Evolutionary conservation across 2,329 filamentous ascomycete species (phyloP).

Genomic region (Fusarium penzigii): DNA sequence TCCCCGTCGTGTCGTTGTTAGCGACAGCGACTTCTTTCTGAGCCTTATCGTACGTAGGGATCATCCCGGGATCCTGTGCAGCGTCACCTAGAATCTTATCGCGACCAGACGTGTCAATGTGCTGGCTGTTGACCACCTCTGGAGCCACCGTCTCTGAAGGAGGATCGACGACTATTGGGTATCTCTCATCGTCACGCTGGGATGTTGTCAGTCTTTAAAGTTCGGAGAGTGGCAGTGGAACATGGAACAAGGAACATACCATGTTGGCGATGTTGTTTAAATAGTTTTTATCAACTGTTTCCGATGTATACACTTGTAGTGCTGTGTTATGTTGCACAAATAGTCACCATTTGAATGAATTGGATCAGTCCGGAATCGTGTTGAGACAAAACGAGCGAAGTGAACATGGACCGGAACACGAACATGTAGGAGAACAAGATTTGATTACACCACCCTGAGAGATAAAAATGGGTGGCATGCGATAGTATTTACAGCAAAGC

Average conservation of each 20-base stretch:
- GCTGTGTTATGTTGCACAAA: too few species aligned
- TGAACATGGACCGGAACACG: too few species aligned
- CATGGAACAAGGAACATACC: background rate
- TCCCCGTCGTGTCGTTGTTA: background rate
- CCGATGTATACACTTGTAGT: too few species aligned
- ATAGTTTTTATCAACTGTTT: too few species aligned
- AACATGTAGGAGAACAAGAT: too few species aligned
- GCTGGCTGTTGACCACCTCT: slow-evolving; percentile 1
- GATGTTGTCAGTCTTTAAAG: background rate
- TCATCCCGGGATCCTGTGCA: slow-evolving; percentile 11
- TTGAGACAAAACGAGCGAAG: too few species aligned
- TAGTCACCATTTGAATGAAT: too few species aligned
- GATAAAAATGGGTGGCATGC: too few species aligned
- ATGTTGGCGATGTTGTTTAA: background rate
- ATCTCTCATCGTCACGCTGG: slow-evolving; percentile 21
- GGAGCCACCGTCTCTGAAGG: slow-evolving; percentile 1
- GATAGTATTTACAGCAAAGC: too few species aligned
- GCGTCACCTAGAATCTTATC: slow-evolving; percentile 9
- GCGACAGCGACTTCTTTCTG: slow-evolving; percentile 2
- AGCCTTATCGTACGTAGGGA: slow-evolving; percentile 12
- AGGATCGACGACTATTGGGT: slow-evolving; percentile 13
- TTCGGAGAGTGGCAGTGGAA: background rate
- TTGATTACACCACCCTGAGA: too few species aligned
- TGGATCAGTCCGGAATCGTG: too few species aligned
- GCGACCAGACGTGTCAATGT: slow-evolving; percentile 5